Evolutionary conservation across 805 yeast genomes (phyloP), one percentile per base, ranked within the genome.

Genomic region (Dipodascopsis tothii): DNA sequence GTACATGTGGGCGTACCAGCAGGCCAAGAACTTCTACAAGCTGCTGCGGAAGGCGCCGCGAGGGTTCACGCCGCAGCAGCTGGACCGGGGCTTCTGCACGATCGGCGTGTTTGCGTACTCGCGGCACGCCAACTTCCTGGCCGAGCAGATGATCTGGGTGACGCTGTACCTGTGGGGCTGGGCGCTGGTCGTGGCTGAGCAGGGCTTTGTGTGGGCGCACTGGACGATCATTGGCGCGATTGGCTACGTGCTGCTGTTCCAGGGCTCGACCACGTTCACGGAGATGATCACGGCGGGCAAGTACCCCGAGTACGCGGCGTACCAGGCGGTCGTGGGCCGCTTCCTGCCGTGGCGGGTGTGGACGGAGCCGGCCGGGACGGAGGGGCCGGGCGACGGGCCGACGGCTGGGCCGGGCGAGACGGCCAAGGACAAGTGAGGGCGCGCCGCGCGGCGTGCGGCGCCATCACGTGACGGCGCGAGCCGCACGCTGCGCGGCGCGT

Each of bases 61-160:
- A 16, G 51, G 45, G 17, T 49, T 39, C 32, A 43, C 48, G n/a
- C 23, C 33, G 19, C 33, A 37, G 4, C 40, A 43, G 44, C 40
- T 49, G 4, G 36, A 37, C 35, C 39, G 48, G 6, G 53, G 53
- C 5, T 49, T 49, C 40, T 49, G 53, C 39, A 49, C 51, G 14
- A 37, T 35, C 3, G 53, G 53, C 23, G 16, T 35, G 16, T 49
- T 49, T 37, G 45, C 40, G n/a, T 47, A 38, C 33, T 49, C 52
- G 3, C 35, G 52, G 20, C 53, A 49, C 32, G 36, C 53, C 21
- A 49, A 49, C 28, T 49, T 49, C 21, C 25, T 47, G 14, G 41
- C 39, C 16, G 53, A 49, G 43, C 53, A 49, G 25, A 5, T 40
- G 19, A 33, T 49, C 22, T 49, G 53, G 53, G 11, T 27, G 11